These are phyloP conservation scores for Aegilops sharonensis DNA, from an alignment of 176 grass and related monocot species.

Conservation along the genomic window DNA sequence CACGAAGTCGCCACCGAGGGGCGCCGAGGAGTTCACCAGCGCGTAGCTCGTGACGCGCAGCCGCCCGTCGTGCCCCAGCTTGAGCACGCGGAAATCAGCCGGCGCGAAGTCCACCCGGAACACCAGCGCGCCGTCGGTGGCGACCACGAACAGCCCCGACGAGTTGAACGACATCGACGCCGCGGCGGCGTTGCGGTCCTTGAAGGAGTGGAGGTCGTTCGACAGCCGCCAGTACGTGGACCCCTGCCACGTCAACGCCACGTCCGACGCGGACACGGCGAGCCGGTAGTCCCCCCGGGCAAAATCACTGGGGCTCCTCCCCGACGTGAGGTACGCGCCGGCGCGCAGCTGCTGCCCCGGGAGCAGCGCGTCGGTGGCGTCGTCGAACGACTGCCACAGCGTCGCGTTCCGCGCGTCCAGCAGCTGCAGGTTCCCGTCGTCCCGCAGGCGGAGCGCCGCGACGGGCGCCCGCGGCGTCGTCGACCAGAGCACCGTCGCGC, in stretches of 20 bases:
- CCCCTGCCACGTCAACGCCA: conserved; percentile 53
- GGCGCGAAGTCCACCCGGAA: conserved; percentile 27
- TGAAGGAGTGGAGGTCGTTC: conserved; percentile 51
- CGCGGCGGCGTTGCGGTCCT: conserved; percentile 43
- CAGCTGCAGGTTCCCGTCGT: conserved; percentile 78
- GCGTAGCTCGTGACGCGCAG: conserved; percentile 55
- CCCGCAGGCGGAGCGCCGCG: conserved; percentile 44
- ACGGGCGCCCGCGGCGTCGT: conserved; percentile 36
- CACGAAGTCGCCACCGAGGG: conserved; percentile 38
- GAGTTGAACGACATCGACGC: conserved; percentile 57
- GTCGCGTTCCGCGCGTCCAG: conserved; percentile 55
- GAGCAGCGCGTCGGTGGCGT: conserved; percentile 62
- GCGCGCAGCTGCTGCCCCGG: conserved; percentile 50
- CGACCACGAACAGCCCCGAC: conserved; percentile 49
- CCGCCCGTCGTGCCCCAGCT: conserved; percentile 44
- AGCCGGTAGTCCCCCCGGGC: conserved; percentile 52
- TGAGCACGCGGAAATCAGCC: conserved; percentile 58
- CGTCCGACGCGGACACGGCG: conserved; percentile 15
- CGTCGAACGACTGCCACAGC: conserved; percentile 81
- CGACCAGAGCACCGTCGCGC: conserved; percentile 55
- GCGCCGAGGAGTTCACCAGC: conserved; percentile 54
- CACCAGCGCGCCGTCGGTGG: conserved; percentile 39
- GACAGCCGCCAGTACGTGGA: conserved; percentile 72
- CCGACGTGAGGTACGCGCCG: conserved; percentile 43
- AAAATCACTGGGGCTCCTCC: conserved; percentile 25